Evolutionary conservation across 2,329 filamentous ascomycete genomes (phyloP), one percentile per base, ranked within the genome.

Genomic region (Periconia sp.): DNA sequence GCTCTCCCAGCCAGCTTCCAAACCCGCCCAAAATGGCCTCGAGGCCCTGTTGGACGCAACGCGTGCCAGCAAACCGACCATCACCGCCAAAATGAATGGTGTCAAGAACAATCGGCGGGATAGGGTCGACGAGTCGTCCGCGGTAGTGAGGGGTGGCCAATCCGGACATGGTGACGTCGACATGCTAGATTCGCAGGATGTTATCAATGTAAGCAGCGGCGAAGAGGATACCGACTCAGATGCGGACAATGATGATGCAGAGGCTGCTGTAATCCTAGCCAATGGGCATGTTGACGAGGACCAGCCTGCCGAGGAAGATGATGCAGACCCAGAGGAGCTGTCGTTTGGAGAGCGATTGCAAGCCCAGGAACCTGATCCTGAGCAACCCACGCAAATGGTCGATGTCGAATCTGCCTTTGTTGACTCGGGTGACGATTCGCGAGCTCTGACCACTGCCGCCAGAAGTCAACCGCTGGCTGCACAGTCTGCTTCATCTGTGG

Each of bases 261-360:
- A 52, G 11, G 53, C 52, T 24, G 54, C n/a, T n/a, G n/a, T n/a
- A n/a, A n/a, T n/a, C n/a, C n/a, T 50, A 25, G 40, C 46, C 40
- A 56, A 62, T 38, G 61, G 56, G 26, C 44, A 54, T 5, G 44
- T 42, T 9, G 49, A 56, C 16, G 64, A 61, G 7, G 70, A 71
- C 53, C 71, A 69, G 24, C 59, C 56, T 6, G 54, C 53, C 11
- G 70, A 69, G 11, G 62, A 69, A 7, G 67, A 60, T 5, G 65
- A 58, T 10, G 56, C 70, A 26, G 75, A 73, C 28, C 53, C 59
- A 10, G 75, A 77, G 36, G 80, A 82, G 52, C 88, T 89, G 3
- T 89, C 90, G 0, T 95, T 97, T 67, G 92, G 91, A 58, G 92
- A 97, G 65, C 82, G 95, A 32, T 78, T 95, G 29, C 86, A 85